Evolutionary conservation across 192 early-diverging fungal species (phyloP), one percentile per base, ranked within the genome.

Genomic region (Entomortierella beljakovae): DNA sequence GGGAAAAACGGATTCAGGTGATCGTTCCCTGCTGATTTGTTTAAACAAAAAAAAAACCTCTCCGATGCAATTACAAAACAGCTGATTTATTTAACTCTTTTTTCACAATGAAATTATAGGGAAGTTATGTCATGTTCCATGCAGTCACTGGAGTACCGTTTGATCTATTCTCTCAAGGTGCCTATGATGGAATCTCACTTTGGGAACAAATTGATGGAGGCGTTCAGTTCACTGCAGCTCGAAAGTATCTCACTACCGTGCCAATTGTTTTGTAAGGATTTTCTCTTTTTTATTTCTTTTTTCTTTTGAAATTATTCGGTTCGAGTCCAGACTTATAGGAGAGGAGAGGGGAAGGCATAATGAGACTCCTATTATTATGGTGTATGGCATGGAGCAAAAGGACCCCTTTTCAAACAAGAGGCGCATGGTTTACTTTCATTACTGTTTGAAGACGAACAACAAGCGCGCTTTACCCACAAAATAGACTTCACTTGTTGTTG

Each of bases 161-260:
- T 68, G 92, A 94, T 65, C 20, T 46, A 16, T 89, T 95, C 48
- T 92, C 96, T 64, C 95, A 97, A 79, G 95, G 95, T 48, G 96
- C 95, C 11, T 97, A 92, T 68, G 94, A 95, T 71, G 93, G 92
- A 40, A 80, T 97, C 54, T 98, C 96, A 34, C 87, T 99, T 49
- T 99, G 98, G 98, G 97, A 99, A 82, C 98, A 99, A 86, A 97
- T 99, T 83, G 98, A 99, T 82, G 92, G 95, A 61, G 97, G 97
- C 42, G 94, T 90, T 52, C 95, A 98, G 61, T 98, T 98, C 81
- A 99, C 98, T 22, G 95, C 97, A 18, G 92, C 97, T 57, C 95
- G 96, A 73, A 99, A 99, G 83, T 99, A 95, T 68, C 84, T 98
- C 53, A 98, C 95, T 13, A 93, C 92, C 20, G 89, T 97, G 46